phyloP scores from a whole-genome alignment of 768 basidiomycete species.

The Strobilomyces confusus region DNA sequence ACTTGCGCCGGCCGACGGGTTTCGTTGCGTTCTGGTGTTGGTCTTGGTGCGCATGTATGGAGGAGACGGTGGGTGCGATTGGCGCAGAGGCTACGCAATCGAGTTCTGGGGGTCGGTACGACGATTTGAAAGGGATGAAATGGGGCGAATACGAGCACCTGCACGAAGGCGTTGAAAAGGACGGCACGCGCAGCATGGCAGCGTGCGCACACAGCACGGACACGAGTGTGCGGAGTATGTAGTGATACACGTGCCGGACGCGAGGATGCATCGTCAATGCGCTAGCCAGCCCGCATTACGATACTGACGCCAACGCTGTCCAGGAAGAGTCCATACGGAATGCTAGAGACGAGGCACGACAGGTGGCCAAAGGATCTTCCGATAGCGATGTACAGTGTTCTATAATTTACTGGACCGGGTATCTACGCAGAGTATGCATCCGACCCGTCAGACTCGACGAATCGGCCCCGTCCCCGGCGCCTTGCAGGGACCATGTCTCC shows the following conservation, averaged over 20 bases:
- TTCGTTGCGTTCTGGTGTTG: slow-evolving; percentile 23
- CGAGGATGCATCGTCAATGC: slow-evolving; percentile 16
- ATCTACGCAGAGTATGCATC: slow-evolving; percentile 11
- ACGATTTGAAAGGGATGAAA: neutral
- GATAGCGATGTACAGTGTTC: too few species aligned
- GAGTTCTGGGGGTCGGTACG: neutral
- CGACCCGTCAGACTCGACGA: slow-evolving; percentile 22
- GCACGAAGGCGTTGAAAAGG: slow-evolving; percentile 18
- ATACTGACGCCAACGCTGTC: neutral
- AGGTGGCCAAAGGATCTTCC: too few species aligned
- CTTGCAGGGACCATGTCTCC: neutral
- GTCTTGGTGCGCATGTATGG: slow-evolving; percentile 26
- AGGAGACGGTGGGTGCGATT: slow-evolving; percentile 10
- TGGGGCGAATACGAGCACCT: slow-evolving; percentile 8
- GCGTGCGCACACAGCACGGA: slow-evolving; percentile 20
- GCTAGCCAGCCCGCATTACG: slow-evolving; percentile 6
- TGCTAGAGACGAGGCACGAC: too few species aligned
- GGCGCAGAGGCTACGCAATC: slow-evolving; percentile 8
- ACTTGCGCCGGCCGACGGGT: slow-evolving; percentile 20
- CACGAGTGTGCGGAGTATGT: slow-evolving; percentile 31
- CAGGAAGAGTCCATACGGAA: too few species aligned
- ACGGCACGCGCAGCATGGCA: slow-evolving; percentile 15
- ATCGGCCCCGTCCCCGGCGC: neutral
- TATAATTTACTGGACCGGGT: neutral
- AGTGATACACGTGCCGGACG: slow-evolving; percentile 24